phyloP scores from a whole-genome alignment of 108 stramenopile genomes.

The Nitzschia sp. region DNA sequence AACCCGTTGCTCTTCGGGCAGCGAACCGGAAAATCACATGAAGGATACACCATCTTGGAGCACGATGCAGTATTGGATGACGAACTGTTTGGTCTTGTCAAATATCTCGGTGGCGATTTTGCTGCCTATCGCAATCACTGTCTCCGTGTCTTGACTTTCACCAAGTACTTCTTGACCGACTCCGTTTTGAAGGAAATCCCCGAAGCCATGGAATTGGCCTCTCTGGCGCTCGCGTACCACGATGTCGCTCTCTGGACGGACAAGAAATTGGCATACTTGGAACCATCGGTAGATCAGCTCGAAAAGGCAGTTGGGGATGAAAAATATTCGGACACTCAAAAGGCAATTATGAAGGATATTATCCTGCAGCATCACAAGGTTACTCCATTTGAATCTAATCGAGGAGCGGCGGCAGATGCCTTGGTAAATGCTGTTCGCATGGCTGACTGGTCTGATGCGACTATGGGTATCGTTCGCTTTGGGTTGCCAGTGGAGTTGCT shows the following conservation, averaged over 20 bases:
- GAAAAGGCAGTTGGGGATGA: slow-evolving; percentile 10
- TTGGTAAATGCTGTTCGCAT: slow-evolving; percentile 61
- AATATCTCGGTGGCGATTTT: slow-evolving; percentile 25
- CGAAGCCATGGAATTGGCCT: slow-evolving; percentile 36
- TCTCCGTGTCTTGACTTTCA: slow-evolving; percentile 49
- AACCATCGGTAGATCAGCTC: slow-evolving; percentile 29
- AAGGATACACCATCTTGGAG: slow-evolving; percentile 5
- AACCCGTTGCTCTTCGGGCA: slow-evolving; percentile 28
- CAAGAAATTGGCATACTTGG: slow-evolving; percentile 35
- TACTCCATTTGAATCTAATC: slow-evolving; percentile 22
- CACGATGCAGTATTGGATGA: slow-evolving; percentile 23
- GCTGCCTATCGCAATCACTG: slow-evolving; percentile 52
- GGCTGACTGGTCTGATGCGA: slow-evolving; percentile 56
- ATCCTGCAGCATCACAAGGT: slow-evolving; percentile 44
- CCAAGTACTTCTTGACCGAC: slow-evolving; percentile 32
- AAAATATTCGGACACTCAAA: slow-evolving; percentile 5
- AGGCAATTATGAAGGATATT: slow-evolving; percentile 29
- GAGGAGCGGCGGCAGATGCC: slow-evolving; percentile 17
- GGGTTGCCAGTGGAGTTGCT: slow-evolving; percentile 42
- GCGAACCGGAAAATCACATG: slow-evolving; percentile 4
- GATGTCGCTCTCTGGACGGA: slow-evolving; percentile 56
- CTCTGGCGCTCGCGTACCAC: slow-evolving; percentile 48
- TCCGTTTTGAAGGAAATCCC: slow-evolving; percentile 15
- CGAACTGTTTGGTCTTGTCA: slow-evolving; percentile 17
- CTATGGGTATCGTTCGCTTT: slow-evolving; percentile 45